Percentiles rank a stretch among this genome's conserved stretches.
These are phyloP conservation scores for Halteria grandinella DNA, from an alignment of 73 alveolate genomes.

Conservation along the genomic window DNA sequence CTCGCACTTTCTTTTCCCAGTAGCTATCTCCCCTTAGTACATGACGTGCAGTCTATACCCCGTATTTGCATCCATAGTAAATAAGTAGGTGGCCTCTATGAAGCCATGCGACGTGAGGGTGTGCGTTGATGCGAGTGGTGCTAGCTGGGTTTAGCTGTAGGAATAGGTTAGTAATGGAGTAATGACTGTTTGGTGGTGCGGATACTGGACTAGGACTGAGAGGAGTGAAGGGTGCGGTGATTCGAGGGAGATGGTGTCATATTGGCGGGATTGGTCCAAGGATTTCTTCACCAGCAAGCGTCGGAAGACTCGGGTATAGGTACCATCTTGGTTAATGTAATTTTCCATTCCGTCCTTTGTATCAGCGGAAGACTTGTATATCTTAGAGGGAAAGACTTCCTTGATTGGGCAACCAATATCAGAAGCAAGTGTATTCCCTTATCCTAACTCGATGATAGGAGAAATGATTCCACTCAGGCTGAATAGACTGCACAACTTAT, in stretches of 20 bases:
- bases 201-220: conserved; percentile 3
- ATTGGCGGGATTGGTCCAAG: not conserved
- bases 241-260: conserved; percentile 1
- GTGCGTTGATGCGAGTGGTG: too few relatives aligned
- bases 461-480: conserved; percentile 12
- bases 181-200: too few relatives aligned
- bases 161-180: too few relatives aligned
- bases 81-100: too few relatives aligned
- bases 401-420: conserved; percentile 6
- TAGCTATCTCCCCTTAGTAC: too few relatives aligned
- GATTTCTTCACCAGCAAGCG: conserved; percentile 1
- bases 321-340: conserved; percentile 13
- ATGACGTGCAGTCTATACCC: too few relatives aligned
- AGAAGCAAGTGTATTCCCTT: not conserved
- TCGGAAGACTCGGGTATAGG: not conserved
- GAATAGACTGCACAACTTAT: conserved; percentile 22
- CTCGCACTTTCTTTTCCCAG: conserved; percentile 4
- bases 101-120: too few relatives aligned
- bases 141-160: too few relatives aligned
- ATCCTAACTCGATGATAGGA: not conserved
- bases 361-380: not conserved
- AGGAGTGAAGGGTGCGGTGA: not conserved
- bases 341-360: conserved; percentile 22
- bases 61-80: too few relatives aligned
- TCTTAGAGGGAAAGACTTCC: conserved; percentile 12